Evolutionary conservation across 371 early-diverging fungal genomes (phyloP), one percentile per base, ranked within the genome.

Genomic region (Enterocytospora artemiae): DNA sequence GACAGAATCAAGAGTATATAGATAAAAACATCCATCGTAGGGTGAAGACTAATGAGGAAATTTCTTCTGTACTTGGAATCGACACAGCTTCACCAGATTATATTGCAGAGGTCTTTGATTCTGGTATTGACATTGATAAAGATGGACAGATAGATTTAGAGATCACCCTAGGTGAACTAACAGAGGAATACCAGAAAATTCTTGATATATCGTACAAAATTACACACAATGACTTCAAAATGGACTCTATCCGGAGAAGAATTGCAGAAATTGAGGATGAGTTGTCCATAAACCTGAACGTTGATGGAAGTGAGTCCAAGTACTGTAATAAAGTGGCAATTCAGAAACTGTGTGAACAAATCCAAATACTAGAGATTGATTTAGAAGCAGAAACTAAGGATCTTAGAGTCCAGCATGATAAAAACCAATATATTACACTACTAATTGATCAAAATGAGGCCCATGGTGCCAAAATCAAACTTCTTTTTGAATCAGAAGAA

Each of bases 211-310:
- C 55, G 30, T 55, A 55, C 28, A 55, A 43, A n/a, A 34, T 55
- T 55, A 43, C 55, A 37, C 41, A 55, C 27, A 33, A 30, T 16
- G 43, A 55, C 34, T 55, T 55, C 30, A n/a, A 5, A 43, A 20
- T 55, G 55, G 43, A 37, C 34, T 27, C 28, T 37, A 3, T 27
- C 14, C 41, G 59, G 46, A 45, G 18, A 22, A 25, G 59, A 28
- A 59, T 28, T 2, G 46, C 20, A 44, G 59, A 59, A 44, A 59
- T 59, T 44, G 46, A 59, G 59, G 22, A 25, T 31, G 43, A 27
- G n/a, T 27, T 55, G 55, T 39, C 14, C 0, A 43, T n/a, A 16
- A 43, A 39, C 12, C 28, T 39, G 24, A 43, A 39, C 1, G 3
- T 25, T 18, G 55, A 33, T 22, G 24, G 37, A 1, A 24, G 25